Percentiles rank a stretch among this genome's conserved stretches.
These are phyloP conservation scores for Tribonema minus DNA, from an alignment of 108 stramenopile genomes.

Conservation along the genomic window DNA sequence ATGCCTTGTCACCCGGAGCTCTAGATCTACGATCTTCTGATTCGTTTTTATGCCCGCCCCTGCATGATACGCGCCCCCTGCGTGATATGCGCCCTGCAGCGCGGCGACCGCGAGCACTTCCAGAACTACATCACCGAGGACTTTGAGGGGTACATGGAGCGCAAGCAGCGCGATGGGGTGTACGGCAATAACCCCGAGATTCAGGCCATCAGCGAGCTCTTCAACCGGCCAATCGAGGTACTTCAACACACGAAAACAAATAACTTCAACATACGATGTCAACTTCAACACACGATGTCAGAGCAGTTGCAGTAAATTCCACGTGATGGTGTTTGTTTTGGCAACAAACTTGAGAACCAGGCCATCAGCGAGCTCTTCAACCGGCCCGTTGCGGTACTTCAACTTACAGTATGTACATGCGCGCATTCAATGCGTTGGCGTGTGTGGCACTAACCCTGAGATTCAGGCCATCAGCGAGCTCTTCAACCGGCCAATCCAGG, in stretches of 20 bases:
- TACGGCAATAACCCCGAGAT: slow-evolving; percentile 43
- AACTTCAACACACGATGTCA: too few relatives aligned
- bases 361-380: slow-evolving; percentile 31
- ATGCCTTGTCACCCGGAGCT: background rate
- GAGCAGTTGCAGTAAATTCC: too few relatives aligned
- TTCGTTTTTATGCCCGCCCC: too few relatives aligned
- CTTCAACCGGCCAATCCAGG: slow-evolving; percentile 29
- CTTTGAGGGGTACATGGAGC: slow-evolving; percentile 26
- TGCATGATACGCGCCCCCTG: background rate
- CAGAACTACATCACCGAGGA: slow-evolving; percentile 20
- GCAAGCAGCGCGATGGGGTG: slow-evolving; percentile 37
- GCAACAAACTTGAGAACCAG: slow-evolving; percentile 34
- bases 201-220: slow-evolving; percentile 36
- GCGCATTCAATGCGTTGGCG: slow-evolving; percentile 26
- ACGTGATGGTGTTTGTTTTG: too few relatives aligned
- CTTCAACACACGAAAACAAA: background rate
- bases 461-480: slow-evolving; percentile 40
- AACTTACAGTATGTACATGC: too few relatives aligned
- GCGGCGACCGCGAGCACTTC: slow-evolving; percentile 21
- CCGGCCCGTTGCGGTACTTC: slow-evolving; percentile 16
- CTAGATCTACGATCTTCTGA: background rate
- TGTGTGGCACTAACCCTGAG: slow-evolving; percentile 37
- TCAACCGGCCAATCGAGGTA: slow-evolving; percentile 30
- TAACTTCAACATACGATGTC: too few relatives aligned
- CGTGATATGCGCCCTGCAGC: background rate